Base-by-base conservation (phyloP, 805 yeast species). In the Metschnikowia anglica region DNA sequence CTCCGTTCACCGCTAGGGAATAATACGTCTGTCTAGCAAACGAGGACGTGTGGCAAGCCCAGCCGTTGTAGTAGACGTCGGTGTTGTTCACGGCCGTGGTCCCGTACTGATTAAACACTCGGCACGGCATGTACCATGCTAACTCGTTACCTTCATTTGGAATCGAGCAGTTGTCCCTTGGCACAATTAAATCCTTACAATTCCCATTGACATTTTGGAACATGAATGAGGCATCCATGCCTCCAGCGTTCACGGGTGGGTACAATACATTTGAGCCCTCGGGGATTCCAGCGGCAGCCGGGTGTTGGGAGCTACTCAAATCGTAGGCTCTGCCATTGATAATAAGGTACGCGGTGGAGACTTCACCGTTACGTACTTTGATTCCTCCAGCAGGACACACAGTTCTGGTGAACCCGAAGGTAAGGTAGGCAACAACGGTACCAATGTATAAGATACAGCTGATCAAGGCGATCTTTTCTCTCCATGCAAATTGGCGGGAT, bases 51-150 rank as follows among this genome's bases (percentile, higher is more conserved):
- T 93, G 55, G 44, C 98, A 91, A 2, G 91, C 95, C 79, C 87
- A 89, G 7, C 97, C 97, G 35, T 73, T 66, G 61, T 89, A 90
- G 58, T 81, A 80, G 16, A 73, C 74, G 21, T 67, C 62, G 1
- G 89, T 77, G 49, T 74, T 74, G 60, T 86, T 85, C 29, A 87
- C 85, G 21, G 64, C 43, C 2, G 85, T 63, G 1, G 93, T 74
- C 4, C 96, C 96, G 60, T 88, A 87, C 53, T 79, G 84, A 31
- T 69, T 64, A 40, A 78, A 69, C 24, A 85, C 48, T 53, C 83
- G 81, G 70, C 99, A 93, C 3, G 99, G 98, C 83, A 90, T 88
- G 66, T 93, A 93, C 96, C 97, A 90, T 13, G 95, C 97, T 53
- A 91, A 62, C 18, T 77, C 81, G 24, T 77, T 76, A 30, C 67